These are phyloP conservation scores for Pseudonectria buxi DNA, from an alignment of 2,329 filamentous ascomycete species.

Conservation along the genomic window DNA sequence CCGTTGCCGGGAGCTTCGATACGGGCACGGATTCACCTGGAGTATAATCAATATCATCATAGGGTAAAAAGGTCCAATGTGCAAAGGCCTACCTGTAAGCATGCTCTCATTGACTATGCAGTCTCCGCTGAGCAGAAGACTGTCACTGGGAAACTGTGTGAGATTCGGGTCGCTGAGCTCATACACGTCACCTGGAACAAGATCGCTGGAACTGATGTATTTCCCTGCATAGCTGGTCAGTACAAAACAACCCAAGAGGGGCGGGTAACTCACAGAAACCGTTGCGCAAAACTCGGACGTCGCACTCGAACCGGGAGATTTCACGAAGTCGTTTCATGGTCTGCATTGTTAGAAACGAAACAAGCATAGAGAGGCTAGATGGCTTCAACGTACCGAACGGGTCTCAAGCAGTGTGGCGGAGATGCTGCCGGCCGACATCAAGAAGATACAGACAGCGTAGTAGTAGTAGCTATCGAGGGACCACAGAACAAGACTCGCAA, in stretches of 20 bases:
- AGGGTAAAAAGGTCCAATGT: slow-evolving; percentile 18
- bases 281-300: slow-evolving; percentile 85
- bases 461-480: slow-evolving; percentile 96
- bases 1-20: slow-evolving; percentile 78
- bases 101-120: slow-evolving; percentile 99
- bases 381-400: slow-evolving; percentile 52
- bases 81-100: slow-evolving; percentile 60
- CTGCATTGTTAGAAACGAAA: slow-evolving; percentile 26
- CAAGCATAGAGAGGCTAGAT: neutral
- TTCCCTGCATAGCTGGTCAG: slow-evolving; percentile 49
- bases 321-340: slow-evolving; percentile 88
- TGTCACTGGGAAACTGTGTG: slow-evolving; percentile 84
- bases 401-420: slow-evolving; percentile 85
- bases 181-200: slow-evolving; percentile 94
- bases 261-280: slow-evolving; percentile 69
- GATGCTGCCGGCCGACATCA: slow-evolving; percentile 92
- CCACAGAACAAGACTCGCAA: slow-evolving; percentile 90
- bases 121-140: slow-evolving; percentile 83
- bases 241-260: neutral
- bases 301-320: slow-evolving; percentile 91
- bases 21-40: slow-evolving; percentile 89
- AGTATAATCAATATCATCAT: slow-evolving; percentile 3
- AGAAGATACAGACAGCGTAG: slow-evolving; percentile 89
- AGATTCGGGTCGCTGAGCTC: slow-evolving; percentile 92
- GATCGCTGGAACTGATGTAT: slow-evolving; percentile 74